These are phyloP conservation scores for Chlorophyllum brunneum DNA, from an alignment of 768 basidiomycete species.

Conservation along the genomic window DNA sequence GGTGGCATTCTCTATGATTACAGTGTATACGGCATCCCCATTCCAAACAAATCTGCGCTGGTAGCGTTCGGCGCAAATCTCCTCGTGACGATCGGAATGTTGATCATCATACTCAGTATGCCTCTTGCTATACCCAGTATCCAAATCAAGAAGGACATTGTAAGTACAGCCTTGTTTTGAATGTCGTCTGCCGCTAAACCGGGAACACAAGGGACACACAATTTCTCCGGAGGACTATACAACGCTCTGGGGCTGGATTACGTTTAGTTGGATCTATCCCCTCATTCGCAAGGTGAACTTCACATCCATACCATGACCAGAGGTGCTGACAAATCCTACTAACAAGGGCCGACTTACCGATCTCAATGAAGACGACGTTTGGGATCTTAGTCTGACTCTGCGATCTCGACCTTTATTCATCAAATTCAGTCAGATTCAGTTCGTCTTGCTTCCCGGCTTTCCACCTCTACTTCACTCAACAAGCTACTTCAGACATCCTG, in stretches of 20 bases:
- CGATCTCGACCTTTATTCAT: slow-evolving; percentile 63
- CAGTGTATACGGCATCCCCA: slow-evolving; percentile 35
- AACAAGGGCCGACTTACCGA: slow-evolving; percentile 45
- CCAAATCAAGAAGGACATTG: slow-evolving; percentile 54
- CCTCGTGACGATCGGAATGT: slow-evolving; percentile 33
- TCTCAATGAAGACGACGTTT: slow-evolving; percentile 69
- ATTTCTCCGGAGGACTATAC: slow-evolving; percentile 79
- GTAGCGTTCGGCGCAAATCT: slow-evolving; percentile 39
- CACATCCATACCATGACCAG: too few species aligned
- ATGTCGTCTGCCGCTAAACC: too few species aligned
- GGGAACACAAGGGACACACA: slow-evolving; percentile 53
- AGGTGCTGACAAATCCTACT: not conserved
- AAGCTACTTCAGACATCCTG: slow-evolving; percentile 25
- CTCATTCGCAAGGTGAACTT: slow-evolving; percentile 47
- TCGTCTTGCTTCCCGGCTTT: slow-evolving; percentile 10
- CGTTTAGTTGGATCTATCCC: slow-evolving; percentile 70
- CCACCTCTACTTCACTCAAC: not conserved
- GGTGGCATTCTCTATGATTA: slow-evolving; percentile 54
- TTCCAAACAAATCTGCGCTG: slow-evolving; percentile 30
- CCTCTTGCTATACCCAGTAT: slow-evolving; percentile 63
- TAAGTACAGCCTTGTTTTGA: slow-evolving; percentile 28
- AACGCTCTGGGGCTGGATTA: slow-evolving; percentile 64
- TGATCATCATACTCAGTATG: slow-evolving; percentile 52
- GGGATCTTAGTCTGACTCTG: slow-evolving; percentile 63
- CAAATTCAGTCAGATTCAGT: slow-evolving; percentile 41